Conservation (phyloP, 768 basidiomycete species). For the Boletales sp. region DNA sequence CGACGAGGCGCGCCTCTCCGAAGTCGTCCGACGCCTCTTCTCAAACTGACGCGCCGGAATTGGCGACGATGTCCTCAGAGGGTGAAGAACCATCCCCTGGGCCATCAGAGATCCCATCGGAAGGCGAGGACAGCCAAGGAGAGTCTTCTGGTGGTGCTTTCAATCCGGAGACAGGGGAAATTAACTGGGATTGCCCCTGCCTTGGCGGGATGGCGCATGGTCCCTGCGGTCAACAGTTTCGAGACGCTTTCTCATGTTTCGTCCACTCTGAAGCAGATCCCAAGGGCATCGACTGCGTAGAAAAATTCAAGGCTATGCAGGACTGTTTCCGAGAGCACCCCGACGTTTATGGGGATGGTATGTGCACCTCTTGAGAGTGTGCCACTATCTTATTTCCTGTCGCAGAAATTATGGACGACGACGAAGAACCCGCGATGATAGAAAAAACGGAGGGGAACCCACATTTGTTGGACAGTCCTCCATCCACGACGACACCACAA, state of each 20-base stretch:
- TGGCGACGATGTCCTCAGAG: not conserved
- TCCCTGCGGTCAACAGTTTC: constrained; percentile 90
- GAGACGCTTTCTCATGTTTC: constrained; percentile 96
- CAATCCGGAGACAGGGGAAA: constrained; percentile 96
- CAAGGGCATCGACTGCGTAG: constrained; percentile 96
- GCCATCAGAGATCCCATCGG: constrained; percentile 6
- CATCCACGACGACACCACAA: constrained; percentile 9
- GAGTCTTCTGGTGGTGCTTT: constrained; percentile 56
- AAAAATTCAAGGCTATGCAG: constrained; percentile 97
- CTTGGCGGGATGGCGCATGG: constrained; percentile 99
- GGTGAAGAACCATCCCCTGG: constrained; percentile 6
- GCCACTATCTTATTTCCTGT: constrained; percentile 3
- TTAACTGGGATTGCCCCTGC: constrained; percentile 99
- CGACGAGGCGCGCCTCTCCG: constrained; percentile 1
- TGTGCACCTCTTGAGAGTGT: constrained; percentile 24
- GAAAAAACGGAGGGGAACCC: constrained; percentile 8
- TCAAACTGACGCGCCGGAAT: constrained; percentile 17
- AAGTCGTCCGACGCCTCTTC: constrained; percentile 19
- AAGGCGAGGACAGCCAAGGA: constrained; percentile 25
- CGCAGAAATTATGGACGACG: constrained; percentile 67
- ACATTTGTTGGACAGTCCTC: constrained; percentile 1
- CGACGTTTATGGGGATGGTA: constrained; percentile 93
- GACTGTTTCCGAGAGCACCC: constrained; percentile 95
- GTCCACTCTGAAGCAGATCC: constrained; percentile 92
- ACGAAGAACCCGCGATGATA: constrained; percentile 36